Conservation (phyloP, 1,139 yeast genomes). For the Scheffersomyces quercinus region DNA sequence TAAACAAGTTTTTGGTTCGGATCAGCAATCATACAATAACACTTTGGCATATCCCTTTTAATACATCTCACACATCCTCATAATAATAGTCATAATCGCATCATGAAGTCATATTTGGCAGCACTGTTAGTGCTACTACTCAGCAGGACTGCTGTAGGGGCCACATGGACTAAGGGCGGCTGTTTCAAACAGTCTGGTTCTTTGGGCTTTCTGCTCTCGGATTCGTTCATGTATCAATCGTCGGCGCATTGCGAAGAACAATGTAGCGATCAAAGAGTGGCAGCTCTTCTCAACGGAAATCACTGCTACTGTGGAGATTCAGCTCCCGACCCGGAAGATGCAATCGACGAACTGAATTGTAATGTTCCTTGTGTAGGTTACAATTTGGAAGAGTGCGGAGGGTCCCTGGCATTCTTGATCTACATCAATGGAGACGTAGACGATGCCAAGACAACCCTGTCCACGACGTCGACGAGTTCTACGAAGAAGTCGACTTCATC, state of each 20-base stretch:
- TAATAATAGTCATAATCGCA: too few relatives aligned
- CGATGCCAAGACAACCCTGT: conserved; percentile 13
- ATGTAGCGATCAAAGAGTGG: conserved; percentile 49
- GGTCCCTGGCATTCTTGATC: conserved; percentile 50
- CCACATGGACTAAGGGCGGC: conserved; percentile 30
- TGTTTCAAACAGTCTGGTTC: conserved; percentile 30
- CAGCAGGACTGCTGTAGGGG: conserved; percentile 11
- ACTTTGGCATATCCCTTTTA: too few relatives aligned
- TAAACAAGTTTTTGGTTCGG: too few relatives aligned
- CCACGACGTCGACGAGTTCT: conserved; percentile 12
- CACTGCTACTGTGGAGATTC: conserved; percentile 63
- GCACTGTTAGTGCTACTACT: background rate
- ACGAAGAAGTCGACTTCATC: conserved; percentile 15
- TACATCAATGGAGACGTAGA: conserved; percentile 38
- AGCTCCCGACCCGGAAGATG: conserved; percentile 32
- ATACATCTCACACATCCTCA: too few relatives aligned
- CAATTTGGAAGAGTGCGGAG: conserved; percentile 63
- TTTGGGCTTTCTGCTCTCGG: conserved; percentile 24
- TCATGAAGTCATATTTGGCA: too few relatives aligned
- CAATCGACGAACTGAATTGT: conserved; percentile 43
- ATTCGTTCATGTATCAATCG: conserved; percentile 48
- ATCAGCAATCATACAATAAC: too few relatives aligned
- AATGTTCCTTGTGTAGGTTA: conserved; percentile 56
- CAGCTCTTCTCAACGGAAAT: conserved; percentile 55
- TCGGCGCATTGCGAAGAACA: conserved; percentile 49